Conservation (phyloP, 208 protist genomes). For the Acanthamoeba castellanii region DNA sequence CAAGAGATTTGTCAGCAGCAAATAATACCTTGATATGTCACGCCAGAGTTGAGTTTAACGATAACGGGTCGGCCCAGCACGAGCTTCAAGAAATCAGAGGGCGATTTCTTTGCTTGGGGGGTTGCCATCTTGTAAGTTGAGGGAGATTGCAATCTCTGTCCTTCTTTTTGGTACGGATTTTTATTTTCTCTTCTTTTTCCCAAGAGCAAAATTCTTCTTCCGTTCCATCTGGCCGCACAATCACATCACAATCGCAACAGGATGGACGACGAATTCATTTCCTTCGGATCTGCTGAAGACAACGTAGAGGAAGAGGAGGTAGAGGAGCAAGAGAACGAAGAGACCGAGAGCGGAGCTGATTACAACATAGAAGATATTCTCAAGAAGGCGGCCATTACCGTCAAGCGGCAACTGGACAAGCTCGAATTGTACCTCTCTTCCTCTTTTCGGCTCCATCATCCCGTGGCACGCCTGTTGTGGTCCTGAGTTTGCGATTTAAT, state of each 20-base stretch:
- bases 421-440: constrained; percentile 4
- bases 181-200: not conserved
- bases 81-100: constrained; percentile 91
- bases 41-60: constrained; percentile 94
- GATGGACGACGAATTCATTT: constrained; percentile 21
- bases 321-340: not conserved
- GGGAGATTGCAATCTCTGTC: not conserved
- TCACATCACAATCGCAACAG: not conserved
- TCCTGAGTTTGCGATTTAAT: not conserved
- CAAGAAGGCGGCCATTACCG: not conserved
- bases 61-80: constrained; percentile 91
- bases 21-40: constrained; percentile 91
- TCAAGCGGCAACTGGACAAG: constrained; percentile 50
- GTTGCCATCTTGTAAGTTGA: not conserved
- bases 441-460: not conserved
- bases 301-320: constrained; percentile 28
- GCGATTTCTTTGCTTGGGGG: constrained; percentile 73
- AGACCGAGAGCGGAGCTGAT: not conserved
- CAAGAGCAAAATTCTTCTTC: not conserved
- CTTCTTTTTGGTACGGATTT: not conserved
- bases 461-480: not conserved
- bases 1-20: not conserved
- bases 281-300: not conserved
- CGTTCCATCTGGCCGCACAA: not conserved
- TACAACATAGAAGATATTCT: constrained; percentile 56